Evolutionary conservation across 768 basidiomycete species (phyloP).

Genomic region (Rhizopogon rudus): DNA sequence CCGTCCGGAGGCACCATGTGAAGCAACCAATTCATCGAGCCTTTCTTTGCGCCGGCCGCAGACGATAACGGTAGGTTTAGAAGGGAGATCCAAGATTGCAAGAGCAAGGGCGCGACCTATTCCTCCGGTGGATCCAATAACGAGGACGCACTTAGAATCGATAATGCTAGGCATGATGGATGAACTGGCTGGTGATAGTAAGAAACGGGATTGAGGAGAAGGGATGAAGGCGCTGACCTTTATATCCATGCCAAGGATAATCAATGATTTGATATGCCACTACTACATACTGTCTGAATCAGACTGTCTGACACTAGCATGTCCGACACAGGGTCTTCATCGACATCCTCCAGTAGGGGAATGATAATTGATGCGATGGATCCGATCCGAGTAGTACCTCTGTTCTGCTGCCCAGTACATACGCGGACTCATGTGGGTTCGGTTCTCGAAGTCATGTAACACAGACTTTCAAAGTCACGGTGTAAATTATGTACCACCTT

Average conservation of each 20-base stretch:
- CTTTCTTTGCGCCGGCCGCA: conserved; percentile 49
- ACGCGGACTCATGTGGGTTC: neutral
- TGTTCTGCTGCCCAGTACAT: neutral
- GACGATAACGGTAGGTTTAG: conserved; percentile 45
- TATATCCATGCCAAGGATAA: neutral
- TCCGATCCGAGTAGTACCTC: neutral
- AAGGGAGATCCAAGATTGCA: conserved; percentile 41
- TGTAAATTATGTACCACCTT: too few species aligned
- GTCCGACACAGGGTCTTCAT: neutral
- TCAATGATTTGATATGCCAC: neutral
- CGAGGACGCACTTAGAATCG: conserved; percentile 45
- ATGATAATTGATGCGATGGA: neutral
- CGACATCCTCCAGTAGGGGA: neutral
- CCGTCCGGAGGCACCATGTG: conserved; percentile 18
- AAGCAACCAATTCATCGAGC: conserved; percentile 40
- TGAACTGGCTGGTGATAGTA: neutral
- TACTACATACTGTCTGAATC: neutral
- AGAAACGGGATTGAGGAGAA: neutral
- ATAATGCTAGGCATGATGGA: conserved; percentile 32
- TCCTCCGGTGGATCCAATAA: conserved; percentile 55
- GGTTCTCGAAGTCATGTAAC: neutral
- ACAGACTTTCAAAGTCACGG: too few species aligned
- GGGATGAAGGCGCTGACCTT: neutral
- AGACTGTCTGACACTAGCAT: neutral
- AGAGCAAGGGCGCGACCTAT: conserved; percentile 54